phyloP scores from a whole-genome alignment of 2,329 filamentous ascomycete species.

The Phaeosphaeria sp. region DNA sequence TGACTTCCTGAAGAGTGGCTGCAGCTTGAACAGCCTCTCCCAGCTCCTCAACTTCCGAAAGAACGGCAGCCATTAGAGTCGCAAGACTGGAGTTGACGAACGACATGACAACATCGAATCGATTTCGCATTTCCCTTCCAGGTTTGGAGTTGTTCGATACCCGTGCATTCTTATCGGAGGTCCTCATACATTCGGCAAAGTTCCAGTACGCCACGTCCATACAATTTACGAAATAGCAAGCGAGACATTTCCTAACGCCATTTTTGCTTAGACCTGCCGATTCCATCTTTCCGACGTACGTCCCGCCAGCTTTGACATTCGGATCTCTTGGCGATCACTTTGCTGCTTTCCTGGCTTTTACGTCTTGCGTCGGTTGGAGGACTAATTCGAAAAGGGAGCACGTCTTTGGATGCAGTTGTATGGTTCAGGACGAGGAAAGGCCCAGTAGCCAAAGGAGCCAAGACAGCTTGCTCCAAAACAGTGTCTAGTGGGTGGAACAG shows the following conservation, averaged over 20 bases:
- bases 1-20: constrained; percentile 94
- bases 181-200: neutral
- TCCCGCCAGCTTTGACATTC: neutral
- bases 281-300: neutral
- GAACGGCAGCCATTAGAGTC: constrained; percentile 62
- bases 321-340: neutral
- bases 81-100: neutral
- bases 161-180: constrained; percentile 24
- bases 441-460: too few species aligned
- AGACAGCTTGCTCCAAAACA: neutral
- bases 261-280: neutral
- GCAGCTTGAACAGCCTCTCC: constrained; percentile 79
- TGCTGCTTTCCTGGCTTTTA: neutral
- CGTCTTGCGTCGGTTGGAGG: neutral
- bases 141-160: constrained; percentile 39
- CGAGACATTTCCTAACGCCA: neutral
- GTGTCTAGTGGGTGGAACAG: neutral
- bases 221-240: neutral
- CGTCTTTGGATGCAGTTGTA: neutral
- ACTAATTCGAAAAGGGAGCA: neutral
- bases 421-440: neutral
- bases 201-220: neutral
- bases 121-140: constrained; percentile 5
- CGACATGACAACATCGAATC: constrained; percentile 2
- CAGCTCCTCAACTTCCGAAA: constrained; percentile 86